Conservation (phyloP, 495 filamentous ascomycete species). For the Neurospora sp. region DNA sequence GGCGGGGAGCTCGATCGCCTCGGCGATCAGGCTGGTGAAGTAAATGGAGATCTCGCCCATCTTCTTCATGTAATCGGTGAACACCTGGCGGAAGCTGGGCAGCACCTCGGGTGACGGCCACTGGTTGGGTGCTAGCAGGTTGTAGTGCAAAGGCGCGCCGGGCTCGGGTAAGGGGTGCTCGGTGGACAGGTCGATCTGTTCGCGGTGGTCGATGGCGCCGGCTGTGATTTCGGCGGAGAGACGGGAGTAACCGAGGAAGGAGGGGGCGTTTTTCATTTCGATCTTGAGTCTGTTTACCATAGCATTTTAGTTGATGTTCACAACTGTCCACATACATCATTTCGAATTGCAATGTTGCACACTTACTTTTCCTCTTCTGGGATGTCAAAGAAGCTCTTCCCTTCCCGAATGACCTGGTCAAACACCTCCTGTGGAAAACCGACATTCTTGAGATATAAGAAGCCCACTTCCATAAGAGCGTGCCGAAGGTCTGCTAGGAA, state of each 20-base stretch:
- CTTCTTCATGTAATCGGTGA: conserved; percentile 62
- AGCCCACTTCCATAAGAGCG: conserved; percentile 83
- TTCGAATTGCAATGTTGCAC: not conserved
- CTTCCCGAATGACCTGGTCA: conserved; percentile 56
- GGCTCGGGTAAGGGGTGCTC: conserved; percentile 57
- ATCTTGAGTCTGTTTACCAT: conserved; percentile 49
- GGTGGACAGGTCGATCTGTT: conserved; percentile 85
- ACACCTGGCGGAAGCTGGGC: conserved; percentile 60
- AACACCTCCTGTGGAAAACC: conserved; percentile 61
- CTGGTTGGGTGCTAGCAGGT: conserved; percentile 78
- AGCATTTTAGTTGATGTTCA: not conserved
- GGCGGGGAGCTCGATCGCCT: conserved; percentile 66
- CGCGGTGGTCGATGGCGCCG: conserved; percentile 56
- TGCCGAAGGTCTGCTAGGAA: conserved; percentile 67
- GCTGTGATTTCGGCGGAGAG: conserved; percentile 54
- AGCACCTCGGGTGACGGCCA: conserved; percentile 65
- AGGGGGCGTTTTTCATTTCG: conserved; percentile 78
- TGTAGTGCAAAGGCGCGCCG: conserved; percentile 61
- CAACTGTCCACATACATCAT: not conserved
- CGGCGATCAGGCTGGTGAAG: conserved; percentile 80
- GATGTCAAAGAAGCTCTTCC: conserved; percentile 69
- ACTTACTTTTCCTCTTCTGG: conserved; percentile 63
- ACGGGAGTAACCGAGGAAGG: conserved; percentile 52
- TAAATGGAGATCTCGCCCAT: conserved; percentile 61
- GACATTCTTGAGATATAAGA: conserved; percentile 82